Conservation (phyloP, 805 yeast species). For the Nakazawaea populi region DNA sequence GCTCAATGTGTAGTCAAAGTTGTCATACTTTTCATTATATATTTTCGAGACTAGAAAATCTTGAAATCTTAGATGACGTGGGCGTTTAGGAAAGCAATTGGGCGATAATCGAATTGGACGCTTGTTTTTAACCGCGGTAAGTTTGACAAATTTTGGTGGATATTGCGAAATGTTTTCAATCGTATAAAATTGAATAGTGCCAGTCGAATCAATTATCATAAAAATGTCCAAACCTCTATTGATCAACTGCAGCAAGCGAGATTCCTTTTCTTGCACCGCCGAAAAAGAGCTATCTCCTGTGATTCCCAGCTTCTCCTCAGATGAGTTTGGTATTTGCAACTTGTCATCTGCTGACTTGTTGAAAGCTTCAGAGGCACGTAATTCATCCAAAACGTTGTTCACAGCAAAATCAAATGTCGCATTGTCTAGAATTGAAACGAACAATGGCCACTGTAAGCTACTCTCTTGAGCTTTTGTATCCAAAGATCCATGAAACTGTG, state of each 20-base stretch:
- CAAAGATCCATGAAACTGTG: constrained; percentile 51
- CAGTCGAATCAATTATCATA: constrained; percentile 34
- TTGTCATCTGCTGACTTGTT: background rate
- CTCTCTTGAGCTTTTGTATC: constrained; percentile 14
- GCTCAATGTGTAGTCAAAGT: constrained; percentile 24
- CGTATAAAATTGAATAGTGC: constrained; percentile 36
- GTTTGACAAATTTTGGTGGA: constrained; percentile 50
- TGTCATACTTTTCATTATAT: constrained; percentile 3
- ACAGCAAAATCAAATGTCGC: constrained; percentile 24
- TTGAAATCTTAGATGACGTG: constrained; percentile 18
- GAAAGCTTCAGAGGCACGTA: constrained; percentile 12
- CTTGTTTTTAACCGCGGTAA: constrained; percentile 29
- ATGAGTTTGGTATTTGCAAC: background rate
- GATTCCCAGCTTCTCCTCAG: constrained; percentile 16
- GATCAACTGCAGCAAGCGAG: constrained; percentile 19
- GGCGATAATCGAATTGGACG: constrained; percentile 1
- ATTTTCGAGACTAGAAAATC: constrained; percentile 16
- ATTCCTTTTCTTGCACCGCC: constrained; percentile 12
- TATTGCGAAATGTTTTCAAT: constrained; percentile 43
- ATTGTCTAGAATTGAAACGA: constrained; percentile 32
- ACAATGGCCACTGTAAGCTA: constrained; percentile 12
- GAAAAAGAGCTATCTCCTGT: constrained; percentile 14
- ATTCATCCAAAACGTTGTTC: constrained; percentile 14
- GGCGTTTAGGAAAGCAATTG: constrained; percentile 25
- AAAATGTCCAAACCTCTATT: constrained; percentile 31